A percentile compares a stretch with the other conserved stretches of the same genome.
Evolutionary conservation across 2,329 filamentous ascomycete genomes (phyloP).

Genomic region (Beauveria sp.): DNA sequence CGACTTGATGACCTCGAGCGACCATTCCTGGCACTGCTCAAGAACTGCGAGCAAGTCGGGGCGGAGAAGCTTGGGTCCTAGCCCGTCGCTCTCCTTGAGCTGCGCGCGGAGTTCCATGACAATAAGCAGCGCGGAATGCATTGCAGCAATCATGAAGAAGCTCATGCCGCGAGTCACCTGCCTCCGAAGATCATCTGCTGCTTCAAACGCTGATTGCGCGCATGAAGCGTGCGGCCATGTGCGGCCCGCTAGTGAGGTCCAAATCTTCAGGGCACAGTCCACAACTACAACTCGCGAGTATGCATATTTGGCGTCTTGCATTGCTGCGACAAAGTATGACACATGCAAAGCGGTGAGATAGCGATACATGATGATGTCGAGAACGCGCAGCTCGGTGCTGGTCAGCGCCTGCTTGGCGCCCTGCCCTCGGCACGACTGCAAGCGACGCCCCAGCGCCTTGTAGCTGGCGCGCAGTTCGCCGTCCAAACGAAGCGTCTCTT

Average conservation of each 20-base stretch:
- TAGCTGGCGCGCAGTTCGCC: slow-evolving; percentile 34
- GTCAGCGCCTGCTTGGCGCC: slow-evolving; percentile 18
- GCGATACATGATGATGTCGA: slow-evolving; percentile 46
- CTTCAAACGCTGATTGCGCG: not conserved
- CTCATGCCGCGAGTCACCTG: slow-evolving; percentile 32
- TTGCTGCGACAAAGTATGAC: slow-evolving; percentile 36
- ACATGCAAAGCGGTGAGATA: slow-evolving; percentile 50
- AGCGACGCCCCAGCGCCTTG: slow-evolving; percentile 28
- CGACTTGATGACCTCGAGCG: slow-evolving; percentile 30
- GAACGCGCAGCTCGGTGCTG: slow-evolving; percentile 34
- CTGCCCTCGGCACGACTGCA: slow-evolving; percentile 20
- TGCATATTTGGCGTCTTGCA: slow-evolving; percentile 37
- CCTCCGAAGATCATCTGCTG: slow-evolving; percentile 16
- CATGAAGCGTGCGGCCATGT: slow-evolving; percentile 19
- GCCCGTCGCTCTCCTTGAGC: slow-evolving; percentile 31
- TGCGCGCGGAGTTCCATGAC: slow-evolving; percentile 33
- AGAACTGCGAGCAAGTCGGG: slow-evolving; percentile 36
- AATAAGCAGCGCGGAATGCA: slow-evolving; percentile 30
- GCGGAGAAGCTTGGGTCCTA: slow-evolving; percentile 27
- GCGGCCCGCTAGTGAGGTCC: slow-evolving; percentile 24
- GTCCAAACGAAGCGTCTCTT: slow-evolving; percentile 38
- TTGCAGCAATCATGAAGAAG: slow-evolving; percentile 30
- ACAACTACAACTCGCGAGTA: slow-evolving; percentile 42
- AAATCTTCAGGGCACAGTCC: slow-evolving; percentile 41
- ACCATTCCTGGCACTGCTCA: slow-evolving; percentile 33